These are phyloP conservation scores for Mycena vitilis DNA, from an alignment of 768 basidiomycete genomes.

Conservation along the genomic window DNA sequence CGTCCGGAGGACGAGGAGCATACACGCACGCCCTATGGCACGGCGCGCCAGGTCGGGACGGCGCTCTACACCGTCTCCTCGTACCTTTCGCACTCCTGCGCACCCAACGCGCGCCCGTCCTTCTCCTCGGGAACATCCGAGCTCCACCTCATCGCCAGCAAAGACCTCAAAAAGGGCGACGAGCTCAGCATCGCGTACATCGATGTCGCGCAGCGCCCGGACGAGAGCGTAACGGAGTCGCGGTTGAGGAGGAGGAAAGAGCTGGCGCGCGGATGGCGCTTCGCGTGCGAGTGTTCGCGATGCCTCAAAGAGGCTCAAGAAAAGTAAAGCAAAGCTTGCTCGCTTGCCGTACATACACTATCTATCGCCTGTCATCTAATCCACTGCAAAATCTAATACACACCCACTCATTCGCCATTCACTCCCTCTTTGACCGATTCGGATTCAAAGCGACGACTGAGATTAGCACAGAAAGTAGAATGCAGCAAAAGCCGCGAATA, in stretches of 20 bases:
- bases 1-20: slow-evolving; percentile 79
- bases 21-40: slow-evolving; percentile 83
- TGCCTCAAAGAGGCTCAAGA: slow-evolving; percentile 65
- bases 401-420: slow-evolving; percentile 12
- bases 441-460: neutral
- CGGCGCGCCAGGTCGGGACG: slow-evolving; percentile 78
- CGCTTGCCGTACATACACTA: neutral
- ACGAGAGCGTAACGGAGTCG: slow-evolving; percentile 65
- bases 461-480: neutral
- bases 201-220: slow-evolving; percentile 68
- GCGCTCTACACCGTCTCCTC: slow-evolving; percentile 83
- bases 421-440: neutral
- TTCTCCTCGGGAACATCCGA: slow-evolving; percentile 77
- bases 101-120: slow-evolving; percentile 71
- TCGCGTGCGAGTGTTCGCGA: slow-evolving; percentile 77
- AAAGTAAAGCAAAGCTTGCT: slow-evolving; percentile 6
- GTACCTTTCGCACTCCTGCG: slow-evolving; percentile 83
- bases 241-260: slow-evolving; percentile 76
- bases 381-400: slow-evolving; percentile 11
- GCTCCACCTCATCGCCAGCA: slow-evolving; percentile 74
- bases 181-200: slow-evolving; percentile 82
- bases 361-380: neutral
- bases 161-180: slow-evolving; percentile 79
- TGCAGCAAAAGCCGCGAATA: slow-evolving; percentile 20
- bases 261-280: slow-evolving; percentile 85